phyloP scores from a whole-genome alignment of 768 basidiomycete species.

The Agrocybe pediades region DNA sequence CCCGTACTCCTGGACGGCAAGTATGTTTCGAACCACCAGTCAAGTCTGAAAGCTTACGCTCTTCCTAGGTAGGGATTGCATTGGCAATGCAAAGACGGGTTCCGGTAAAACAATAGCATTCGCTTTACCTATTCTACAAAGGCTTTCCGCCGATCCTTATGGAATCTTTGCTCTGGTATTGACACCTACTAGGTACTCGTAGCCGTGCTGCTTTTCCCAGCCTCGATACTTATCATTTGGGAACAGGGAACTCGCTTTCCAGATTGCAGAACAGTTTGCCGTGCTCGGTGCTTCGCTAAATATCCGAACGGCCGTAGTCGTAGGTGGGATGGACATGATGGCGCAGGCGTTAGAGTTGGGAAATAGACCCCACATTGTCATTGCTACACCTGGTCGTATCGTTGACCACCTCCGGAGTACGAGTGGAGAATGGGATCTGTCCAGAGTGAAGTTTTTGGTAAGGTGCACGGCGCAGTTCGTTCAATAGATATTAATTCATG shows the following conservation, averaged over 20 bases:
- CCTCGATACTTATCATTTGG: neutral
- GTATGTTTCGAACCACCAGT: conserved; percentile 16
- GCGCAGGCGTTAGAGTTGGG: conserved; percentile 85
- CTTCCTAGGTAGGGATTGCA: conserved; percentile 82
- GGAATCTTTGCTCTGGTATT: conserved; percentile 93
- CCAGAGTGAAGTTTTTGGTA: conserved; percentile 84
- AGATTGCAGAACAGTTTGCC: conserved; percentile 94
- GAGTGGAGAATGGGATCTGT: conserved; percentile 81
- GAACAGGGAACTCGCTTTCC: conserved; percentile 90
- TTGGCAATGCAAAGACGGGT: conserved; percentile 97
- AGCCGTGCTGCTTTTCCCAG: neutral
- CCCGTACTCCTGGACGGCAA: conserved; percentile 80
- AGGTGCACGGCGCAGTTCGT: conserved; percentile 19
- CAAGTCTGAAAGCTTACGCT: neutral
- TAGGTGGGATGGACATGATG: conserved; percentile 99
- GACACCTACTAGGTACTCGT: conserved; percentile 86
- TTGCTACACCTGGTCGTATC: conserved; percentile 95
- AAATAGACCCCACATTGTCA: conserved; percentile 87
- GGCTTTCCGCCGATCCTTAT: conserved; percentile 85
- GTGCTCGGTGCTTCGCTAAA: conserved; percentile 85
- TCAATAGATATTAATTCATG: neutral
- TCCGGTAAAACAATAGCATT: conserved; percentile 98
- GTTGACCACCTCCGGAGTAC: conserved; percentile 86
- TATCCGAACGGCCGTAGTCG: conserved; percentile 83
- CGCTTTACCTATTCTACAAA: conserved; percentile 91